Evolutionary conservation across 495 filamentous ascomycete genomes (phyloP).

Genomic region (Aspergillus steynii): DNA sequence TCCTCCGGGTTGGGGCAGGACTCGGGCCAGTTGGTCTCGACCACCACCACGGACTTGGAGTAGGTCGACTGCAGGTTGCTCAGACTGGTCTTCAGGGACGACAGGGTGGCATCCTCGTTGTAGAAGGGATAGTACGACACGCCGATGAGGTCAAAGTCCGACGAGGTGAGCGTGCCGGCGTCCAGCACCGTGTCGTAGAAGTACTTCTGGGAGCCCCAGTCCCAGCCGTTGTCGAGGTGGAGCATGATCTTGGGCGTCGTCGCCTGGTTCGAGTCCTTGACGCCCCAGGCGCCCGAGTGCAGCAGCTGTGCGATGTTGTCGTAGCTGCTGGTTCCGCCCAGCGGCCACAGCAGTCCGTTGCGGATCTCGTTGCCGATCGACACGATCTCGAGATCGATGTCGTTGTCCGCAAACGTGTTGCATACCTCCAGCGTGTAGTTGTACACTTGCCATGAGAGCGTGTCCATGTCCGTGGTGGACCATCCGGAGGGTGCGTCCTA

Average conservation of each 20-base stretch:
- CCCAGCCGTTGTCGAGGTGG: slow-evolving; percentile 71
- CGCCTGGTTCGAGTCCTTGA: slow-evolving; percentile 59
- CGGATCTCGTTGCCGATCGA: slow-evolving; percentile 74
- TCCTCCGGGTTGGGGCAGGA: slow-evolving; percentile 55
- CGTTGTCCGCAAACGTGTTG: slow-evolving; percentile 57
- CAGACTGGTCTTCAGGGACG: slow-evolving; percentile 54
- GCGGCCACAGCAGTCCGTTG: slow-evolving; percentile 62
- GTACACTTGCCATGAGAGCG: slow-evolving; percentile 61
- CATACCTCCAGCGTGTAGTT: slow-evolving; percentile 63
- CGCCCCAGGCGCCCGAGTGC: slow-evolving; percentile 60
- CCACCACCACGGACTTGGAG: slow-evolving; percentile 61
- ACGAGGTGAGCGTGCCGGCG: slow-evolving; percentile 47
- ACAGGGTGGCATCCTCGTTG: slow-evolving; percentile 53
- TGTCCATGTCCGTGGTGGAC: slow-evolving; percentile 55
- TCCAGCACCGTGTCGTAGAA: slow-evolving; percentile 61
- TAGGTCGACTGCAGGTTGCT: slow-evolving; percentile 58
- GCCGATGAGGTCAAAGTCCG: slow-evolving; percentile 69
- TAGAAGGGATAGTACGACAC: slow-evolving; percentile 74
- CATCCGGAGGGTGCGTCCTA: slow-evolving; percentile 59
- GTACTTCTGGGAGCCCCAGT: slow-evolving; percentile 61
- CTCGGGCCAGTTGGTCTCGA: slow-evolving; percentile 69
- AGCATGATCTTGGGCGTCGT: slow-evolving; percentile 64
- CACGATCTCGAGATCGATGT: slow-evolving; percentile 58
- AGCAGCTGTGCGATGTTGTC: slow-evolving; percentile 61
- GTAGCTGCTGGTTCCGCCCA: slow-evolving; percentile 52